These are phyloP conservation scores for Fonsecaea pedrosoi DNA, from an alignment of 2,329 filamentous ascomycete genomes.

Conservation along the genomic window DNA sequence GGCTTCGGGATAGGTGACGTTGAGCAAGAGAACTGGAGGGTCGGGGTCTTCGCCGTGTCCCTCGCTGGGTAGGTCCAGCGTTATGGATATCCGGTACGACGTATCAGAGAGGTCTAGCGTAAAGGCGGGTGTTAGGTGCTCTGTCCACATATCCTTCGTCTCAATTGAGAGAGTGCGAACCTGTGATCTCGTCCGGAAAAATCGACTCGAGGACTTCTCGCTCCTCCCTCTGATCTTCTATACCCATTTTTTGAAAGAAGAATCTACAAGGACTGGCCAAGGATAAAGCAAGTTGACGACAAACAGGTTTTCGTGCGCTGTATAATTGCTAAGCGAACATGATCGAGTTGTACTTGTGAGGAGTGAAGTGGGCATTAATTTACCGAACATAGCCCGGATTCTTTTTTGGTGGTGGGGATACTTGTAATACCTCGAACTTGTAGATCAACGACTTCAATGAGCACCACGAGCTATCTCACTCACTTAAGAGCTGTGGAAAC, in stretches of 20 bases:
- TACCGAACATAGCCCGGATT: constrained; percentile 15
- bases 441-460: neutral
- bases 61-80: constrained; percentile 76
- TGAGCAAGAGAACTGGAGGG: constrained; percentile 74
- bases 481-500: neutral
- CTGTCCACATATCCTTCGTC: neutral
- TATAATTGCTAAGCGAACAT: neutral
- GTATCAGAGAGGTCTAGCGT: constrained; percentile 83
- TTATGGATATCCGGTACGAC: constrained; percentile 84
- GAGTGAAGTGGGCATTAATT: neutral
- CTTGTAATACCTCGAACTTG: too few relatives aligned
- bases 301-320: neutral
- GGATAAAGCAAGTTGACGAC: neutral
- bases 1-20: constrained; percentile 84
- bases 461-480: neutral
- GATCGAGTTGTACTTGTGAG: neutral
- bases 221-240: constrained; percentile 93
- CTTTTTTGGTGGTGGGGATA: neutral
- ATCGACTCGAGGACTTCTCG: constrained; percentile 97
- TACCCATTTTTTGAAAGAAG: constrained; percentile 50
- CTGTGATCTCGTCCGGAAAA: constrained; percentile 96
- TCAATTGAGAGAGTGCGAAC: constrained; percentile 53
- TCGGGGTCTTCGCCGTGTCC: constrained; percentile 66
- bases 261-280: neutral
- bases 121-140: neutral